Percentiles rank a stretch among this genome's conserved stretches.
Evolutionary conservation across 2,329 filamentous ascomycete species (phyloP).

Genomic region (Periconia sp.): DNA sequence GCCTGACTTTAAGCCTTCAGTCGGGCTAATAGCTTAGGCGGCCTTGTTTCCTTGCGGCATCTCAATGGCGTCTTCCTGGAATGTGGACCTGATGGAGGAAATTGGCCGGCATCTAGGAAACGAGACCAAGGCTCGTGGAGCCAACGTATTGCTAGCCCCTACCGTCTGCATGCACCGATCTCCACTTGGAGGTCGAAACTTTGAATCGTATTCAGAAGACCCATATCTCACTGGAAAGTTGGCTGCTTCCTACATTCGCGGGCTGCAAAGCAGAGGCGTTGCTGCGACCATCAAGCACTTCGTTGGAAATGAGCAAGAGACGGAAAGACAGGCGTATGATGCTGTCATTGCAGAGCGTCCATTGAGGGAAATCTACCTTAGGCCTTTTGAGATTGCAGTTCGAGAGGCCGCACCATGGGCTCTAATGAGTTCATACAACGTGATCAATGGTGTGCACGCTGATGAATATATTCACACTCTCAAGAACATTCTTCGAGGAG

Average conservation of each 20-base stretch:
- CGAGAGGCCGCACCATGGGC: conserved; percentile 71
- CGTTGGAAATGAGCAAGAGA: conserved; percentile 76
- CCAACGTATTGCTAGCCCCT: conserved; percentile 75
- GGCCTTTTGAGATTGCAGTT: conserved; percentile 75
- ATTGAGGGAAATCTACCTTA: conserved; percentile 73
- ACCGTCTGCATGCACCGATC: conserved; percentile 84
- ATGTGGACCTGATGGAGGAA: conserved; percentile 70
- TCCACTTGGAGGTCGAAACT: conserved; percentile 82
- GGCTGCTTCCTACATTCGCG: conserved; percentile 73
- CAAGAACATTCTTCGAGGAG: conserved; percentile 48
- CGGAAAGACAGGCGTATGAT: conserved; percentile 68
- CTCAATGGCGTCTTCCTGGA: conserved; percentile 81
- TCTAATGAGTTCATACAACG: conserved; percentile 72
- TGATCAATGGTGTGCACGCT: conserved; percentile 64
- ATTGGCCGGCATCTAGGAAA: conserved; percentile 74
- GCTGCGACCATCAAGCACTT: conserved; percentile 82
- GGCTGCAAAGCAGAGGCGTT: conserved; percentile 74
- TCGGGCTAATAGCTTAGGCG: conserved; percentile 55
- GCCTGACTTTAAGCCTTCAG: conserved; percentile 5
- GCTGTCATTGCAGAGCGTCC: conserved; percentile 69
- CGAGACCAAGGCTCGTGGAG: conserved; percentile 75
- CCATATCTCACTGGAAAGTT: conserved; percentile 77
- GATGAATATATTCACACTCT: conserved; percentile 50
- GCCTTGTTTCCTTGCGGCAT: conserved; percentile 81
- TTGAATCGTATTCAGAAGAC: conserved; percentile 87